Evolutionary conservation across 306 rosid genomes (phyloP).

Genomic region (Gleditsia sinensis): DNA sequence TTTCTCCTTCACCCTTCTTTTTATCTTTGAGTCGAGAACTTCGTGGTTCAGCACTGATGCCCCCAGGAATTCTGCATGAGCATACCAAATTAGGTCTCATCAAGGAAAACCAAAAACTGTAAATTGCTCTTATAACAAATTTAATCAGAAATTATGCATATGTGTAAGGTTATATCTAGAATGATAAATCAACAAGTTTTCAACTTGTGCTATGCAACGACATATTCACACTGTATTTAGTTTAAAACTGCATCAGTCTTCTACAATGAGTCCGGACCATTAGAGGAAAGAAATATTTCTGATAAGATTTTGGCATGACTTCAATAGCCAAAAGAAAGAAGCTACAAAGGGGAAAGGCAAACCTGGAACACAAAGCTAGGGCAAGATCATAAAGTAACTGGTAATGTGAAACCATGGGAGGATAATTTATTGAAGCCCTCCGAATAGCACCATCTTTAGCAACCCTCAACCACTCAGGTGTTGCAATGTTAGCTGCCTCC

Average conservation of each 20-base stretch:
- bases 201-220: slow-evolving; percentile 3
- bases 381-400: slow-evolving; percentile 99
- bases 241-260: slow-evolving; percentile 8
- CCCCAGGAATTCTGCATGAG: slow-evolving; percentile 60
- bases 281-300: slow-evolving; percentile 6
- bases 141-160: neutral
- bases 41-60: slow-evolving; percentile 69
- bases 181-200: slow-evolving; percentile 18
- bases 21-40: slow-evolving; percentile 95
- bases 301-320: slow-evolving; percentile 16
- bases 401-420: slow-evolving; percentile 99
- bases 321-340: slow-evolving; percentile 31
- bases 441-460: slow-evolving; percentile 99
- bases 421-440: slow-evolving; percentile 94
- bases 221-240: slow-evolving; percentile 13
- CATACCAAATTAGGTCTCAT: slow-evolving; percentile 26
- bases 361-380: slow-evolving; percentile 88
- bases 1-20: slow-evolving; percentile 91
- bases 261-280: neutral
- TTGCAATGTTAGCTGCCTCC: slow-evolving; percentile 99
- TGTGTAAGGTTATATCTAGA: neutral
- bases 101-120: neutral
- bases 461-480: slow-evolving; percentile 97
- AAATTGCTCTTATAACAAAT: neutral
- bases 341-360: slow-evolving; percentile 38